These are phyloP conservation scores for Lepidium africanum DNA, from an alignment of 345 rosid genomes.

Conservation along the genomic window DNA sequence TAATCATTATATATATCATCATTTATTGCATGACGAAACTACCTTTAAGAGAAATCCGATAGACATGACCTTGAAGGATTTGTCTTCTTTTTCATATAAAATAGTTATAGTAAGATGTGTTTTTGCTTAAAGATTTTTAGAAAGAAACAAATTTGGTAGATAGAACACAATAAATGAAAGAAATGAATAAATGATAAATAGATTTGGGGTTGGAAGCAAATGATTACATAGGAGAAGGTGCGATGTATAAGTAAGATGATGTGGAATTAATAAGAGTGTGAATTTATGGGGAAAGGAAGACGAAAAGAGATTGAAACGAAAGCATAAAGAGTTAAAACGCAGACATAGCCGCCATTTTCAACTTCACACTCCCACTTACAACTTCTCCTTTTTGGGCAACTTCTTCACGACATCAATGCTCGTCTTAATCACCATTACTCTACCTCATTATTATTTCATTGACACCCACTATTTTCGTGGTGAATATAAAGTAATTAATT, in stretches of 20 bases:
- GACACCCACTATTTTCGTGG: conserved; percentile 4
- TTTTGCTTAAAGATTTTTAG: too few relatives aligned
- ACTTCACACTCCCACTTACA: conserved; percentile 23
- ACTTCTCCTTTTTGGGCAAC: conserved; percentile 21
- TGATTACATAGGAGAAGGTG: conserved; percentile 24
- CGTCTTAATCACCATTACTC: conserved; percentile 28
- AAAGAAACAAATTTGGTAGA: too few relatives aligned
- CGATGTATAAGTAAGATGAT: conserved; percentile 18
- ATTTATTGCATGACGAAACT: neutral
- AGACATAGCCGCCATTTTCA: conserved; percentile 36
- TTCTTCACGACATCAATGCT: conserved; percentile 23
- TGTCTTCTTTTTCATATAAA: neutral
- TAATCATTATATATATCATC: neutral
- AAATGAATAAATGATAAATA: neutral
- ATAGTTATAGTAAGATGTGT: too few relatives aligned
- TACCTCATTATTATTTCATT: conserved; percentile 16
- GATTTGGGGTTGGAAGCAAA: conserved; percentile 20
- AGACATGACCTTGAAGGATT: neutral
- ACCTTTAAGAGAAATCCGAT: neutral
- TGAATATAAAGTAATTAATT: neutral
- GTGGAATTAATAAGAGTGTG: conserved; percentile 2
- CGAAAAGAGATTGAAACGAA: conserved; percentile 1
- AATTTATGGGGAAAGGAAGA: conserved; percentile 14
- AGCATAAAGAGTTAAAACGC: conserved; percentile 21
- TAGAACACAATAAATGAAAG: too few relatives aligned